Conservation (phyloP, 2,329 filamentous ascomycete genomes). For the Fusarium falciforme region DNA sequence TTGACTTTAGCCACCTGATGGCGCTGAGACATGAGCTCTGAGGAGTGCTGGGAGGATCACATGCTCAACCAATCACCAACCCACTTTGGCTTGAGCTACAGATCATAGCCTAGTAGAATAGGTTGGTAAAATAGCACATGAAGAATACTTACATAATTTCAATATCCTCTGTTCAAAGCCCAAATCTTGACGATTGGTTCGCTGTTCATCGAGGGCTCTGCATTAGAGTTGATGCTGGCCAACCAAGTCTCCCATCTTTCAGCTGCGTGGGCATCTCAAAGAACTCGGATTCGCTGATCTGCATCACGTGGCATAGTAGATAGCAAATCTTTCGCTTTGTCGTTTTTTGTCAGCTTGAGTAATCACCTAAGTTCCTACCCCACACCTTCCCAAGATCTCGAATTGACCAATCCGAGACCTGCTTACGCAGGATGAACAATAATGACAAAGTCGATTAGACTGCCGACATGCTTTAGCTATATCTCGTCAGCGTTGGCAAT, state of each 20-base stretch:
- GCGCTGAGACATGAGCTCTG: neutral
- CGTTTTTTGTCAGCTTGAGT: constrained; percentile 31
- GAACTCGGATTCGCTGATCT: neutral
- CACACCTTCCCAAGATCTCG: neutral
- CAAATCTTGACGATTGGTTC: neutral
- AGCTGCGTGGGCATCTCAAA: neutral
- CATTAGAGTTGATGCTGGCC: neutral
- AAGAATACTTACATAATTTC: neutral
- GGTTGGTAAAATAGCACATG: neutral
- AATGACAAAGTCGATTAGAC: constrained; percentile 31
- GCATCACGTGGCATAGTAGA: constrained; percentile 17
- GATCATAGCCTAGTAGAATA: neutral
- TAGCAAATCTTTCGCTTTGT: neutral
- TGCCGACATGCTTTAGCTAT: constrained; percentile 29
- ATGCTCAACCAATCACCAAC: neutral
- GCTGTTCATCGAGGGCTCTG: neutral
- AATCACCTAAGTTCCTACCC: constrained; percentile 24
- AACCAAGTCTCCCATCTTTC: neutral
- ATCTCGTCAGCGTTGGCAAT: constrained; percentile 44
- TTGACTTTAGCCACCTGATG: constrained; percentile 4
- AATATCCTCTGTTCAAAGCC: neutral
- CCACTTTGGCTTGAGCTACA: neutral
- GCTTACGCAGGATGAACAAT: constrained; percentile 40
- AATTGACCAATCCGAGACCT: constrained; percentile 27
- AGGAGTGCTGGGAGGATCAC: neutral